A percentile compares a stretch with the other conserved stretches of the same genome.
Evolutionary conservation across 2,329 filamentous ascomycete genomes (phyloP).

Genomic region (Arthrocladium fulminans): DNA sequence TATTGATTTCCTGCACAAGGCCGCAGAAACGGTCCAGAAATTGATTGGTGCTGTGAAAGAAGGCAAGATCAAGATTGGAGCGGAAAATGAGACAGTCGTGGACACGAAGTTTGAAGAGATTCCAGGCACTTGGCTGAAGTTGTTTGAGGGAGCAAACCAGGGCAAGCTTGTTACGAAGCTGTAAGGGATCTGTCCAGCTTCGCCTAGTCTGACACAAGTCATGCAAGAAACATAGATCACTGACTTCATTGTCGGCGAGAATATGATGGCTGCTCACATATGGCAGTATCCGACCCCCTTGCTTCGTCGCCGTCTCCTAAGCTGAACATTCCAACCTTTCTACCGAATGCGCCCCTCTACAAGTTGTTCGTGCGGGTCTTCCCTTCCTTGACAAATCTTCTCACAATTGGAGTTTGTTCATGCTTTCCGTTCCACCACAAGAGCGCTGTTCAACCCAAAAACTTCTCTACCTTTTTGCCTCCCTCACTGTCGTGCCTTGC

Average conservation of each 20-base stretch:
- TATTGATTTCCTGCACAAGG: slow-evolving; percentile 51
- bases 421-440: too few species aligned
- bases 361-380: too few species aligned
- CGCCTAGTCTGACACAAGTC: not conserved
- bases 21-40: slow-evolving; percentile 53
- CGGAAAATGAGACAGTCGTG: slow-evolving; percentile 45
- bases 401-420: too few species aligned
- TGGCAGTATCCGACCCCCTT: too few species aligned
- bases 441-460: too few species aligned
- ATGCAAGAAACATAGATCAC: not conserved
- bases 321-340: too few species aligned
- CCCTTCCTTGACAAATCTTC: too few species aligned
- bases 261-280: too few species aligned
- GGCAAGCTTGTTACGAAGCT: slow-evolving; percentile 42
- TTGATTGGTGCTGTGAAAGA: slow-evolving; percentile 60
- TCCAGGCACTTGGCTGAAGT: slow-evolving; percentile 41
- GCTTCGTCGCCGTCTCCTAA: too few species aligned
- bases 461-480: too few species aligned
- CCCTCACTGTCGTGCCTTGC: too few species aligned
- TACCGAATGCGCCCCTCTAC: too few species aligned
- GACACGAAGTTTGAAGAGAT: slow-evolving; percentile 40
- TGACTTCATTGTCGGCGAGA: not conserved
- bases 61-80: slow-evolving; percentile 54
- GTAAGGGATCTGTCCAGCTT: not conserved
- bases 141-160: slow-evolving; percentile 64